A percentile compares a stretch with the other conserved stretches of the same genome.
phyloP scores from a whole-genome alignment of 371 early-diverging fungal species.

The Actinomortierella ambigua region DNA sequence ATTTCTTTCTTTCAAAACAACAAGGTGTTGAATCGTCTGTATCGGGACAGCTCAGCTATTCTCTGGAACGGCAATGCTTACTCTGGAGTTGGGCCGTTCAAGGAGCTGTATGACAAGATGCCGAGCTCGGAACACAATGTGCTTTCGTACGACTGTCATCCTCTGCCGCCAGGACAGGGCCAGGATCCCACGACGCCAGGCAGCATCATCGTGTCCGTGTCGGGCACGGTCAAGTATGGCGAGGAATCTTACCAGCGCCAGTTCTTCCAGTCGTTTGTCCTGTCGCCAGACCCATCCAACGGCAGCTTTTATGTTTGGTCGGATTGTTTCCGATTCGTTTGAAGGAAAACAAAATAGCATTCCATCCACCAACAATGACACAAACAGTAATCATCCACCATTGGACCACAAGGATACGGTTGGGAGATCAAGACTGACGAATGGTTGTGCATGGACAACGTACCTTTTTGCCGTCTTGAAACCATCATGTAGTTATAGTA shows the following conservation, averaged over 20 bases:
- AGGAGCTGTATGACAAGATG: conserved; percentile 62
- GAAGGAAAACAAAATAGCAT: neutral
- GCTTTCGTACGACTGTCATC: conserved; percentile 70
- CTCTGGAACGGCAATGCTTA: conserved; percentile 77
- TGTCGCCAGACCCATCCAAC: conserved; percentile 60
- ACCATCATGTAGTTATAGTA: no score
- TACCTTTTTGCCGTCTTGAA: no score
- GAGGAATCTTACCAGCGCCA: conserved; percentile 54
- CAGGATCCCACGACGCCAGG: conserved; percentile 53
- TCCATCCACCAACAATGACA: no score
- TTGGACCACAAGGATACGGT: no score
- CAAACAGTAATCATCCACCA: no score
- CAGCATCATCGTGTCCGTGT: conserved; percentile 58
- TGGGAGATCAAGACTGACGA: no score
- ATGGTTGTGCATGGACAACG: no score
- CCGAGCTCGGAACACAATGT: conserved; percentile 67
- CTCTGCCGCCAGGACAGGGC: conserved; percentile 48
- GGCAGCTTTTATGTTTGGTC: conserved; percentile 64
- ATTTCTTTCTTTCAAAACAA: no score
- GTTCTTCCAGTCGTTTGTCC: conserved; percentile 73
- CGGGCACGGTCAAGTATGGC: conserved; percentile 67
- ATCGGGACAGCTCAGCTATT: conserved; percentile 71
- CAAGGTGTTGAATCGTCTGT: conserved; percentile 64
- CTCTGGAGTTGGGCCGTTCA: conserved; percentile 59
- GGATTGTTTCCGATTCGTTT: conserved; percentile 53